A percentile compares a stretch with the other conserved stretches of the same genome.
phyloP scores from a whole-genome alignment of 225 moss, liverwort and hornwort genomes.

The Marchantia polymorpha region DNA sequence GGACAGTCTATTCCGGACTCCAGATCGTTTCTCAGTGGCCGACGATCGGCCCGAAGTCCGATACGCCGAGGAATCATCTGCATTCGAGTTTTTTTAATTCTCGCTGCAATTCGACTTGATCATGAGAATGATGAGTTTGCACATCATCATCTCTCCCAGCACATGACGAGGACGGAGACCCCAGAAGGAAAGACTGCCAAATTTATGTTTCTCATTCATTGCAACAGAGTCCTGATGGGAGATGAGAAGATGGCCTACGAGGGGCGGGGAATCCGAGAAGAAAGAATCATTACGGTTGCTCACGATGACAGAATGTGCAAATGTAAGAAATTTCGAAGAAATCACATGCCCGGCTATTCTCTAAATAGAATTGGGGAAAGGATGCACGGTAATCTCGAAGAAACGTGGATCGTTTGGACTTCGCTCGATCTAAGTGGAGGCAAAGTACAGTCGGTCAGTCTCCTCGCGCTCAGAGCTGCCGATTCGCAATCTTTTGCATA shows the following conservation, averaged over 20 bases:
- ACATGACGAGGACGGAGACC: background rate
- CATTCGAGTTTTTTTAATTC: background rate
- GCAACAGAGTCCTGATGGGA: no score
- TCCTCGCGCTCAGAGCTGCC: no score
- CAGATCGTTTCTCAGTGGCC: background rate
- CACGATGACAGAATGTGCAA: background rate
- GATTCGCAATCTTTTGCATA: no score
- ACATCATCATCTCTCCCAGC: background rate
- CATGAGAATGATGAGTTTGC: background rate
- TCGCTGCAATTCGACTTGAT: background rate
- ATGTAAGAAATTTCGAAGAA: background rate
- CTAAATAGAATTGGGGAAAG: no score
- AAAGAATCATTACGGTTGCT: background rate
- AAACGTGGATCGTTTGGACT: no score
- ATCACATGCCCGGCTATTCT: no score
- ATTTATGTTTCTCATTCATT: background rate
- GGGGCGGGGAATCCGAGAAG: background rate
- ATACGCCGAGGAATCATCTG: background rate
- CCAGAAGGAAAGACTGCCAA: background rate
- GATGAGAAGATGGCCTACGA: background rate
- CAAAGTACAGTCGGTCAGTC: no score
- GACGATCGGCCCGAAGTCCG: background rate
- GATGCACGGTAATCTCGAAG: no score
- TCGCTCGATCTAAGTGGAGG: no score
- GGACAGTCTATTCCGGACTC: slow-evolving; percentile 2